Evolutionary conservation across 768 basidiomycete genomes (phyloP), one percentile per base, ranked within the genome.

Genomic region (Mycena rosella): DNA sequence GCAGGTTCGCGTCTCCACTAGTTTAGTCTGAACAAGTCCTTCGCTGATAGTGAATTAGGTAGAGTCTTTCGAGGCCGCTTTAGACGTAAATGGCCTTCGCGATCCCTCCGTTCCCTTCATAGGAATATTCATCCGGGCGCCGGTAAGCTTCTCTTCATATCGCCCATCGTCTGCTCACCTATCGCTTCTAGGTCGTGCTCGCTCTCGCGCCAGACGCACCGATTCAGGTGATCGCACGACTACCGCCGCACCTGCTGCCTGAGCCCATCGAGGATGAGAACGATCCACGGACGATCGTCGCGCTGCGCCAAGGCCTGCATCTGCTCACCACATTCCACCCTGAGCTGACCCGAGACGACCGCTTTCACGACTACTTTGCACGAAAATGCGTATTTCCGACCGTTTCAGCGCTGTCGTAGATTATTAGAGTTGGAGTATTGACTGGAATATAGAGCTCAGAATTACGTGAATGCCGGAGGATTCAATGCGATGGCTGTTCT

Each of bases 251-350:
- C 3, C 80, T 88, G 4, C 82, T 87, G 36, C 79, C 85, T 73
- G 59, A 83, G 79, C 32, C 76, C 70, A 57, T 77, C 80, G 81
- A 82, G n/a, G 83, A 85, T 63, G 82, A 81, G 2, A 76, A 79
- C 58, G 90, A 91, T 70, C 86, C 87, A 10, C 86, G 84, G 74
- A 90, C 85, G 14, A 89, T 94, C 69, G 96, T 98, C 54, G 96
- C 96, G 20, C 79, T 96, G 20, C 88, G 91, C 4, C 94, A 98
- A 75, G 96, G 96, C 29, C 84, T 82, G 29, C 91, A 95, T 75
- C 82, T 99, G 67, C 85, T 96, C 30, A 96, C 96, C 5, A 94
- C 91, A 0, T 98, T 98, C 81, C 97, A 99, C 75, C 97, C 96
- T 0, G 97, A 99, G 78, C 82, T 99, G 49, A 96, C 94, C 26